Base-by-base conservation (phyloP, 2,329 filamentous ascomycete species). In the Xylariaceae sp. region DNA sequence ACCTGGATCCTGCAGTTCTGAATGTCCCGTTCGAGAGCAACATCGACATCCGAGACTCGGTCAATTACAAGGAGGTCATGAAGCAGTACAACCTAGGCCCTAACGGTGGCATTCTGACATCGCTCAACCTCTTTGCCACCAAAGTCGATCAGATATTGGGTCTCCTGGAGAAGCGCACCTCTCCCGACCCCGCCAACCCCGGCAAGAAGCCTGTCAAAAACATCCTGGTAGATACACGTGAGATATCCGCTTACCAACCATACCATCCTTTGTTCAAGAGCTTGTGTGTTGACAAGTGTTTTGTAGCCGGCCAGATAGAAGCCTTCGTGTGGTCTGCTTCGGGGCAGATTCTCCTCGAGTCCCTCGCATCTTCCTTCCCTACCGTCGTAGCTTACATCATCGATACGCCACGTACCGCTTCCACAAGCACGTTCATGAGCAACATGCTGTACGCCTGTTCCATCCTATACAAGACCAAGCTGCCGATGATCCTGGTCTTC, bases 21-120 rank as follows among this genome's bases (percentile, higher is more conserved):
- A 87, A 83, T 51, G 85, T 96, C 5, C 92, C 94, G 3, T 98
- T 96, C 59, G 90, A 95, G 52, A 81, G 85, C 63, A 98, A 98
- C 65, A 97, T 98, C 66, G 92, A 98, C 66, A 98, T 98, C 54
- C 88, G 94, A 56, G 92, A 98, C 66, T 92, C 86, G 17, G 90
- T 98, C 62, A 96, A 98, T 74, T 98, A 98, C 72, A 92, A 95
- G 63, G 90, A 98, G 66, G 92, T 98, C 49, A 98, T 98, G 94
- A 94, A 90, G 67, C 89, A 97, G 67, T 97, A 96, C 65, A 96
- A 96, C 59, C 77, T 98, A 0, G 92, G 92, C 0, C 92, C 92
- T 7, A 98, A 98, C 68, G 92, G 92, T 36, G 94, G 89, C 32
- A 98, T 98, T 57, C 69, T 98, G 51, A 98, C 94, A 2, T 92